A percentile compares a stretch with the other conserved stretches of the same genome.
Evolutionary conservation across 1,284 basidiomycete species (phyloP).

Genomic region (Sporisorium iseilematis-ciliati): DNA sequence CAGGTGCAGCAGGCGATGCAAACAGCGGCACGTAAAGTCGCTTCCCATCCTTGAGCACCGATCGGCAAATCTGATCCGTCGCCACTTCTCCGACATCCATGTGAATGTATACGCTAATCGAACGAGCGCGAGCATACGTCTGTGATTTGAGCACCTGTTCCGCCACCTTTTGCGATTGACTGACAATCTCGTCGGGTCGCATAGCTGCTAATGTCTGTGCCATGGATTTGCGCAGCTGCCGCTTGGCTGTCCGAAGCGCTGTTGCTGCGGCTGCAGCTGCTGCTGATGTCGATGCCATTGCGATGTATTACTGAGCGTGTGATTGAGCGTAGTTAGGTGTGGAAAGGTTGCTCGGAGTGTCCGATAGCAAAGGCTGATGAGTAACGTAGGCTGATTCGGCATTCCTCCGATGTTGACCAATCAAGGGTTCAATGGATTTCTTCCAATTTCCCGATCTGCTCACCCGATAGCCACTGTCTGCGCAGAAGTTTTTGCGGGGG

Average conservation of each 20-base stretch:
- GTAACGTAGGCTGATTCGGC: too few relatives aligned
- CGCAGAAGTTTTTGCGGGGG: too few relatives aligned
- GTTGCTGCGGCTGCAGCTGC: slow-evolving; percentile 15
- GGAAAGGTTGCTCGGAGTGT: too few relatives aligned
- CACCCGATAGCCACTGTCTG: too few relatives aligned
- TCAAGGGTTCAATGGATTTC: background rate
- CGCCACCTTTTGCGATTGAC: slow-evolving; percentile 48
- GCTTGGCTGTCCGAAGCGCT: slow-evolving; percentile 56
- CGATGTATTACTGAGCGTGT: background rate
- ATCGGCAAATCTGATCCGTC: slow-evolving; percentile 69
- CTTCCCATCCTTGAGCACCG: slow-evolving; percentile 66
- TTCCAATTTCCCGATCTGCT: slow-evolving; percentile 5
- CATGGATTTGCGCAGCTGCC: slow-evolving; percentile 60
- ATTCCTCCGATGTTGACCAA: too few relatives aligned
- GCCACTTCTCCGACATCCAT: slow-evolving; percentile 68
- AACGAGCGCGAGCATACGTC: slow-evolving; percentile 56
- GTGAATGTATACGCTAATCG: slow-evolving; percentile 70
- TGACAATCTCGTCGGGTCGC: slow-evolving; percentile 30
- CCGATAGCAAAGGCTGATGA: too few relatives aligned
- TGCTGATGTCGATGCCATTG: slow-evolving; percentile 23
- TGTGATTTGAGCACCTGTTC: slow-evolving; percentile 63
- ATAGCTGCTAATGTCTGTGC: slow-evolving; percentile 42
- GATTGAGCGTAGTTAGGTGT: background rate
- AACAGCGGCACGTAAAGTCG: slow-evolving; percentile 70
- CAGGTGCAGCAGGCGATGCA: slow-evolving; percentile 56